A percentile compares a stretch with the other conserved stretches of the same genome.
Evolutionary conservation across 306 rosid genomes (phyloP).

Genomic region (Lablab purpureus): DNA sequence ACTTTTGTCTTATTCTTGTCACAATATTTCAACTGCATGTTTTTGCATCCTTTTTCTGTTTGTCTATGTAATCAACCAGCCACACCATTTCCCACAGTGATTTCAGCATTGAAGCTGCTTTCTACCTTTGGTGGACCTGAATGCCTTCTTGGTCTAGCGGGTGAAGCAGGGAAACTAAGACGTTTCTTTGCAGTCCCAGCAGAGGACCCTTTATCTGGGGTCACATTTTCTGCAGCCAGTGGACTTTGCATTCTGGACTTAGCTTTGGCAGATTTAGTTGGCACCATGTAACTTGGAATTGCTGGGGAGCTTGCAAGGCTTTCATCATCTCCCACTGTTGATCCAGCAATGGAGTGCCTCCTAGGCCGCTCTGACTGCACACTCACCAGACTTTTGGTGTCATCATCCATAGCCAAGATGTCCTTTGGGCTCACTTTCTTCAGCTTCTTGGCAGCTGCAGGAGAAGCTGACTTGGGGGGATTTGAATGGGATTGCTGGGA

Average conservation of each 20-base stretch:
- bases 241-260: constrained; percentile 84
- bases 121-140: constrained; percentile 84
- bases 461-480: constrained; percentile 70
- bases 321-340: constrained; percentile 70
- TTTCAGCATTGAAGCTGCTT: constrained; percentile 59
- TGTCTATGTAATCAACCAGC: constrained; percentile 40
- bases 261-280: constrained; percentile 87
- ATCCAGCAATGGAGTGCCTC: constrained; percentile 85
- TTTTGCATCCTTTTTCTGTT: constrained; percentile 39
- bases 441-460: constrained; percentile 49
- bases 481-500: constrained; percentile 49
- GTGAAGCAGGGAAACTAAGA: constrained; percentile 81
- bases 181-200: constrained; percentile 77
- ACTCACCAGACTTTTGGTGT: constrained; percentile 68
- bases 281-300: constrained; percentile 89
- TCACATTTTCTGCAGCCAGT: constrained; percentile 58
- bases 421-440: constrained; percentile 80
- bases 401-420: constrained; percentile 62
- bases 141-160: constrained; percentile 76
- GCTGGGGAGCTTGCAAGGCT: constrained; percentile 78
- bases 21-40: constrained; percentile 33
- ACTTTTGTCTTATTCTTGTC: constrained; percentile 40
- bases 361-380: constrained; percentile 71
- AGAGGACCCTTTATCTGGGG: constrained; percentile 58
- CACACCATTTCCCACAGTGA: constrained; percentile 62